These are phyloP conservation scores for Penicillium dipodomyicola DNA, from an alignment of 495 filamentous ascomycete genomes.

Conservation along the genomic window DNA sequence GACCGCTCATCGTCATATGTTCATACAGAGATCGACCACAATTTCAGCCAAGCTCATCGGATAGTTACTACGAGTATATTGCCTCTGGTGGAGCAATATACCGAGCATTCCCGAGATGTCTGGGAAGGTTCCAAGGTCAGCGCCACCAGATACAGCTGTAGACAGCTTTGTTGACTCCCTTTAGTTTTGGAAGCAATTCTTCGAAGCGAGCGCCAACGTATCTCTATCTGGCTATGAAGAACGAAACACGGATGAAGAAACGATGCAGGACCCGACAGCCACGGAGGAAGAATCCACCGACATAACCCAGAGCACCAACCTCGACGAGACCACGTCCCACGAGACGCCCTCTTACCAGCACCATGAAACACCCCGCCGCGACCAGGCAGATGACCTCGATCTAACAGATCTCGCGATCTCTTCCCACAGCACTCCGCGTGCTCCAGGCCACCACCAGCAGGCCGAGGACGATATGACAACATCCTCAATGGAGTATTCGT, in stretches of 20 bases:
- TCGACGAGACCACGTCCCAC: conserved; percentile 34
- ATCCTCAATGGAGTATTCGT: conserved; percentile 55
- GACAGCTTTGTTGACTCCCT: conserved; percentile 4
- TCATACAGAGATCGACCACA: conserved; percentile 88
- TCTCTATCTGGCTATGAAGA: conserved; percentile 96
- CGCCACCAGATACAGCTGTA: conserved; percentile 1
- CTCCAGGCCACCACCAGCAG: conserved; percentile 43
- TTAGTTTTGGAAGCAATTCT: conserved; percentile 99
- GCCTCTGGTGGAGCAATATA: conserved; percentile 94
- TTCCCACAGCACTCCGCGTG: conserved; percentile 50
- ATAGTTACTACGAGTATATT: conserved; percentile 94
- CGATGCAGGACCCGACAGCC: conserved; percentile 48
- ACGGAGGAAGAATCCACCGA: conserved; percentile 50
- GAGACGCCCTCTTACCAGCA: conserved; percentile 37
- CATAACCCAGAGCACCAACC: conserved; percentile 37
- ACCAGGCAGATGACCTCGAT: conserved; percentile 50
- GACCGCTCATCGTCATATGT: conserved; percentile 9
- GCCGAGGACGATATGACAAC: conserved; percentile 55
- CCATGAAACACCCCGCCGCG: conserved; percentile 21
- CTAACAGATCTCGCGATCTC: conserved; percentile 56
- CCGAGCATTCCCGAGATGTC: conserved; percentile 86
- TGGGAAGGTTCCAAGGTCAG: conserved; percentile 91
- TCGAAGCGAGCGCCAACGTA: conserved; percentile 96
- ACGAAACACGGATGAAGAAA: conserved; percentile 51
- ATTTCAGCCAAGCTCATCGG: conserved; percentile 94